Conservation (phyloP, 257 asterid species). For the Solanum bulbocastanum region DNA sequence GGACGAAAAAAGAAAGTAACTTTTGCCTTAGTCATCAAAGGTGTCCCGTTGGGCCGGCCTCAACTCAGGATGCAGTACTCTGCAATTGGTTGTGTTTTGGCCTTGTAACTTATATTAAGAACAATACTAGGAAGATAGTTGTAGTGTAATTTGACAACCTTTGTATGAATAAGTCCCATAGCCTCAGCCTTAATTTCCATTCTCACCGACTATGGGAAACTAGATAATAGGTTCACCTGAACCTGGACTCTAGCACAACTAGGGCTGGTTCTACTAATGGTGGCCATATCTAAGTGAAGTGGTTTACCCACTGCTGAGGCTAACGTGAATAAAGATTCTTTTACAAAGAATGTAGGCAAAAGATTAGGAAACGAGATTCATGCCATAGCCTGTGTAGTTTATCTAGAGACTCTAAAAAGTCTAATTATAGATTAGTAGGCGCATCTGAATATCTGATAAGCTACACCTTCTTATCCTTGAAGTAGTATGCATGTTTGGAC, state of each 20-base stretch:
- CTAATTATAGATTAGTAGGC: not conserved
- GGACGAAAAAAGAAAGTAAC: not conserved
- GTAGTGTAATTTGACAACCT: not conserved
- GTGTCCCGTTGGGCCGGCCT: not conserved
- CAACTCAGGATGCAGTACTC: not conserved
- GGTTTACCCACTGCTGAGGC: not conserved
- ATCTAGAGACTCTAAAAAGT: not conserved
- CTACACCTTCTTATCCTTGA: not conserved
- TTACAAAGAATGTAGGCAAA: not conserved
- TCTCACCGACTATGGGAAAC: not conserved
- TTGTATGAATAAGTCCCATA: not conserved
- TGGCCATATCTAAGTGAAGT: not conserved
- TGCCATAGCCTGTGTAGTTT: not conserved
- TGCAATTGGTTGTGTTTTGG: not conserved
- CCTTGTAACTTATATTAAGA: not conserved
- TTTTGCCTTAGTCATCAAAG: not conserved
- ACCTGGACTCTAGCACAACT: not conserved
- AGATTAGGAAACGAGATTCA: not conserved
- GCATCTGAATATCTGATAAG: not conserved
- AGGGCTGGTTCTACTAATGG: not conserved
- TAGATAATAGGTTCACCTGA: not conserved
- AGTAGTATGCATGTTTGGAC: not conserved
- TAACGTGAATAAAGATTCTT: not conserved
- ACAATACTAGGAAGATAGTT: not conserved
- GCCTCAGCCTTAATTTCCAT: not conserved